Conservation (phyloP, 2,329 filamentous ascomycete species). For the Trichophyton simii region DNA sequence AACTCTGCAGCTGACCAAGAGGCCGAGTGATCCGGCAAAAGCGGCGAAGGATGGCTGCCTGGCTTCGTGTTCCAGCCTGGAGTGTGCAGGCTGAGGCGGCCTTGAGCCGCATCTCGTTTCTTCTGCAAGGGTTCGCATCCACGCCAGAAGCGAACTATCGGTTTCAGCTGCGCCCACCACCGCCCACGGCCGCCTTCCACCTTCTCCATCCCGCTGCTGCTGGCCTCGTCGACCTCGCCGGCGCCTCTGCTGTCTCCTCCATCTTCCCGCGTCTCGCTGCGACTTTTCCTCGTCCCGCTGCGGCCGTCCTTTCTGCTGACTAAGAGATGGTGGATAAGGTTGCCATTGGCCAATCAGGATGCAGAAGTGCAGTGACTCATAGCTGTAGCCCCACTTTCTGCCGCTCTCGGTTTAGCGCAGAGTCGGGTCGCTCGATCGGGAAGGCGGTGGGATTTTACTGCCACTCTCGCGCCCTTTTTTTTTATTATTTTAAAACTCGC, state of each 20-base stretch:
- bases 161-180: background rate
- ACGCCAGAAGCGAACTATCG: background rate
- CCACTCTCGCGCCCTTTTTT: slow-evolving; percentile 12
- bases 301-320: background rate
- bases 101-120: background rate
- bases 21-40: background rate
- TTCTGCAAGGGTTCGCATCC: background rate
- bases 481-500: background rate
- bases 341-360: slow-evolving; percentile 19
- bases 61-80: background rate
- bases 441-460: background rate
- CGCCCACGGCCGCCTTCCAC: background rate
- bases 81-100: background rate
- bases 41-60: background rate
- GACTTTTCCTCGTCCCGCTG: background rate
- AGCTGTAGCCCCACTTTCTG: slow-evolving; percentile 11
- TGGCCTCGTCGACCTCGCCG: background rate
- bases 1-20: too few species aligned
- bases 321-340: background rate
- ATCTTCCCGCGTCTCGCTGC: background rate
- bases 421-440: slow-evolving; percentile 19
- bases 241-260: background rate
- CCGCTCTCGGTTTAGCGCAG: slow-evolving; percentile 11
- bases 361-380: slow-evolving; percentile 22
- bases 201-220: background rate